Evolutionary conservation across 2,329 filamentous ascomycete genomes (phyloP).

Genomic region (Neofusicoccum cordaticola): DNA sequence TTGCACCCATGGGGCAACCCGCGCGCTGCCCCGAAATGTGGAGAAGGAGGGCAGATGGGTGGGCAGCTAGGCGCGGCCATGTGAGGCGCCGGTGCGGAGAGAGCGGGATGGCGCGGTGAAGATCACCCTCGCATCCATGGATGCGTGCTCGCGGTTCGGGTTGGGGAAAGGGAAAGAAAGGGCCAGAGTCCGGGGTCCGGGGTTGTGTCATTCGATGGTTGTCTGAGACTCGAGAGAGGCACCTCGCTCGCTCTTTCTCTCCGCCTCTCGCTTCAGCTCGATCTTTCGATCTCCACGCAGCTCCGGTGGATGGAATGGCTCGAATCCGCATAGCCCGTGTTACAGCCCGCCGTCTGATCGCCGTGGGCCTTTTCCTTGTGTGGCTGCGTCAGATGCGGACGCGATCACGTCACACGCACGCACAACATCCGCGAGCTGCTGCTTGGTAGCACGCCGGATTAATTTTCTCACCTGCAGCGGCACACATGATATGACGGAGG

Average conservation of each 20-base stretch:
- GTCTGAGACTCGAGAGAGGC: constrained; percentile 8
- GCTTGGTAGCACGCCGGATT: background rate
- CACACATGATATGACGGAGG: no score
- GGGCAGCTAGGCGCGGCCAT: background rate
- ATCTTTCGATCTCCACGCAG: background rate
- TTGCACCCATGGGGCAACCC: constrained; percentile 8
- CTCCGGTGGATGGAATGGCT: constrained; percentile 1
- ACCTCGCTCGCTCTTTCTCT: background rate
- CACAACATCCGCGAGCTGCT: background rate
- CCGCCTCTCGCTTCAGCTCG: background rate
- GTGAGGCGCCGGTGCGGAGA: background rate
- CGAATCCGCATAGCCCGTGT: constrained; percentile 3
- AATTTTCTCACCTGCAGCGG: background rate
- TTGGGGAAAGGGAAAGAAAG: no score
- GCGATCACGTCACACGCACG: constrained; percentile 11
- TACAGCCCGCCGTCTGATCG: constrained; percentile 8
- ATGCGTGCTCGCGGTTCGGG: no score
- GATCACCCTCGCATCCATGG: background rate
- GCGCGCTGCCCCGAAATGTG: constrained; percentile 4
- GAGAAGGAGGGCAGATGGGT: background rate
- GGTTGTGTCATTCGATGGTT: constrained; percentile 9
- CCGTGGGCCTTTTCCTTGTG: background rate
- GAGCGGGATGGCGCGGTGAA: background rate
- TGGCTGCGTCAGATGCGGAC: constrained; percentile 9
- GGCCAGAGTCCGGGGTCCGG: background rate